phyloP scores from a whole-genome alignment of 257 asterid genomes.

The Salvia splendens region DNA sequence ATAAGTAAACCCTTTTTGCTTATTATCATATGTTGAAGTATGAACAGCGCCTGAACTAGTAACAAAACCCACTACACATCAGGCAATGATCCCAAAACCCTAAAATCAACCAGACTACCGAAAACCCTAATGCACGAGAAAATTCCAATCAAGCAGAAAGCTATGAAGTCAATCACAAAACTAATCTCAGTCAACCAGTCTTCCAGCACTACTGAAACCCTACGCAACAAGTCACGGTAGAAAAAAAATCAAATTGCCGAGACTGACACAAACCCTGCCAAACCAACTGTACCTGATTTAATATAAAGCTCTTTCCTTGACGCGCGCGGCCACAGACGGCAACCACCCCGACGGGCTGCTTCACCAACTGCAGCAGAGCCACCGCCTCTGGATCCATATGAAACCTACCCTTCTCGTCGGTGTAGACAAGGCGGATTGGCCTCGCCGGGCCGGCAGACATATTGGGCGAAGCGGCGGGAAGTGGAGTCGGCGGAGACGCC shows the following conservation, averaged over 20 bases:
- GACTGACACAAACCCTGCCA: neutral
- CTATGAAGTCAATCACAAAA: constrained; percentile 2
- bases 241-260: neutral
- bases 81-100: constrained; percentile 28
- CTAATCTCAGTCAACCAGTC: neutral
- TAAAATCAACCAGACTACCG: constrained; percentile 24
- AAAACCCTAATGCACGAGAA: constrained; percentile 35
- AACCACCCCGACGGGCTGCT: constrained; percentile 93
- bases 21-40: neutral
- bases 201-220: constrained; percentile 15
- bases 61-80: neutral
- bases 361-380: constrained; percentile 86
- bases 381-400: constrained; percentile 97
- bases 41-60: constrained; percentile 7
- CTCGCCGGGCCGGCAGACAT: constrained; percentile 75
- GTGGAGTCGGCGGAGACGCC: constrained; percentile 47
- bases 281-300: constrained; percentile 69
- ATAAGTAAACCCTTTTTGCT: neutral
- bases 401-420: constrained; percentile 83
- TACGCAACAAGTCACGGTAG: neutral
- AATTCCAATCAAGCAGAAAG: constrained; percentile 4
- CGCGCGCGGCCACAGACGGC: constrained; percentile 99
- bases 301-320: constrained; percentile 93
- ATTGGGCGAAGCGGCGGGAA: constrained; percentile 40
- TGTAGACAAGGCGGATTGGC: constrained; percentile 87